Evolutionary conservation across 2,329 filamentous ascomycete species (phyloP).

Genomic region (Sarocladium strictum): DNA sequence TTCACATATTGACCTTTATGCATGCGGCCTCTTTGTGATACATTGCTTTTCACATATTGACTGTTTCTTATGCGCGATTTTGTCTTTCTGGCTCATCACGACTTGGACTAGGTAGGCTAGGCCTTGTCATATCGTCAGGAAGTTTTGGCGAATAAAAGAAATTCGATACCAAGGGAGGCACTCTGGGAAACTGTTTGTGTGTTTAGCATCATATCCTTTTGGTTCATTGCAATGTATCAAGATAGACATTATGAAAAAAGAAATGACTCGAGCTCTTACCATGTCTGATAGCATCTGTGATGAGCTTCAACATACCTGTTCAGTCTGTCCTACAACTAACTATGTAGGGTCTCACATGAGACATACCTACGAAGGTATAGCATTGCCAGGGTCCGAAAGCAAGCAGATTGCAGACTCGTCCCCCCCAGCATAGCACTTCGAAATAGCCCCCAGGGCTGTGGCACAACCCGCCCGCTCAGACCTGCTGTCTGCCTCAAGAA

Average conservation of each 20-base stretch:
- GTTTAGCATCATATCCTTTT: background rate
- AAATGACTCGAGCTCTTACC: background rate
- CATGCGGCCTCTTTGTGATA: background rate
- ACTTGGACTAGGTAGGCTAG: background rate
- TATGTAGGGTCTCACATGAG: background rate
- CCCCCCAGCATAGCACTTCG: background rate
- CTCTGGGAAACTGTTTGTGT: background rate
- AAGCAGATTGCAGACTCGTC: background rate
- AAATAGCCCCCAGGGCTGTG: background rate
- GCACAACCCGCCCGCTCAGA: background rate
- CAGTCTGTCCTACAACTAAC: too few species aligned
- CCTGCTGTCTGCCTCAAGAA: background rate
- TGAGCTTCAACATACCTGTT: too few species aligned
- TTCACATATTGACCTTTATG: background rate
- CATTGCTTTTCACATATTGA: background rate
- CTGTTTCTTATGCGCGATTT: background rate
- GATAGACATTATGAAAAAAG: background rate
- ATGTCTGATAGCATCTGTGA: background rate
- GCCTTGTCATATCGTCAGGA: background rate
- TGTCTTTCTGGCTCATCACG: background rate
- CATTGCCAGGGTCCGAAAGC: too few species aligned
- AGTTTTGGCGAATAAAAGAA: conserved; percentile 5
- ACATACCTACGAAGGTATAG: too few species aligned
- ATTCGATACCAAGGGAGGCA: conserved; percentile 4
- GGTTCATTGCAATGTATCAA: background rate